These are phyloP conservation scores for Venturia oleaginea DNA, from an alignment of 2,329 filamentous ascomycete genomes.

Conservation along the genomic window DNA sequence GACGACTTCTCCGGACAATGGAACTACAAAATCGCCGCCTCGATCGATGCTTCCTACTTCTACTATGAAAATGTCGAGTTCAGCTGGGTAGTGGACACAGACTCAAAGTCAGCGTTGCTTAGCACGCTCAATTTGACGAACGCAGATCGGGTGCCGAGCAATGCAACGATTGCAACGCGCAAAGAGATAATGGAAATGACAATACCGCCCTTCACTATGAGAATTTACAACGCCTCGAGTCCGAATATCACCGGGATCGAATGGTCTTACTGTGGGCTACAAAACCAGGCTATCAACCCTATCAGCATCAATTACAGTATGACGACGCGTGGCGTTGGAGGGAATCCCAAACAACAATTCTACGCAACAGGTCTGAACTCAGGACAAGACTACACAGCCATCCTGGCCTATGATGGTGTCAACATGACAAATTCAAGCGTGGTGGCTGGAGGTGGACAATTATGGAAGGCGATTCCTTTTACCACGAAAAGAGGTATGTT, in stretches of 20 bases:
- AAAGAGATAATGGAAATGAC: slow-evolving; percentile 48
- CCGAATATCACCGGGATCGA: slow-evolving; percentile 58
- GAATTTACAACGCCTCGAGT: slow-evolving; percentile 56
- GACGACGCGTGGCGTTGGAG: slow-evolving; percentile 57
- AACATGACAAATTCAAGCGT: slow-evolving; percentile 25
- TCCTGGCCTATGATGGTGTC: slow-evolving; percentile 37
- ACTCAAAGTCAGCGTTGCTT: slow-evolving; percentile 68
- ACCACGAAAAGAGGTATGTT: slow-evolving; percentile 64
- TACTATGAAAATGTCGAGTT: slow-evolving; percentile 43
- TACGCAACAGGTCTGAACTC: slow-evolving; percentile 67
- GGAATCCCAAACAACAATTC: slow-evolving; percentile 77
- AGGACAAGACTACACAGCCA: slow-evolving; percentile 64
- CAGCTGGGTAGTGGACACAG: slow-evolving; percentile 76
- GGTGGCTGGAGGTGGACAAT: slow-evolving; percentile 63
- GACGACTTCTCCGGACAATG: slow-evolving; percentile 55
- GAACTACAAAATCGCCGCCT: slow-evolving; percentile 74
- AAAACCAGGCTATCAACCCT: slow-evolving; percentile 54
- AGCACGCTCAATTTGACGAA: slow-evolving; percentile 65
- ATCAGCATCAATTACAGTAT: slow-evolving; percentile 50
- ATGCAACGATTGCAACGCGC: slow-evolving; percentile 30
- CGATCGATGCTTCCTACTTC: slow-evolving; percentile 68
- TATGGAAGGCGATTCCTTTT: slow-evolving; percentile 67
- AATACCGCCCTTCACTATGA: slow-evolving; percentile 64
- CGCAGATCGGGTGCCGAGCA: slow-evolving; percentile 26
- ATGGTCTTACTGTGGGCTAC: slow-evolving; percentile 75